Evolutionary conservation across 768 basidiomycete genomes (phyloP).

Genomic region (Boletales sp.): DNA sequence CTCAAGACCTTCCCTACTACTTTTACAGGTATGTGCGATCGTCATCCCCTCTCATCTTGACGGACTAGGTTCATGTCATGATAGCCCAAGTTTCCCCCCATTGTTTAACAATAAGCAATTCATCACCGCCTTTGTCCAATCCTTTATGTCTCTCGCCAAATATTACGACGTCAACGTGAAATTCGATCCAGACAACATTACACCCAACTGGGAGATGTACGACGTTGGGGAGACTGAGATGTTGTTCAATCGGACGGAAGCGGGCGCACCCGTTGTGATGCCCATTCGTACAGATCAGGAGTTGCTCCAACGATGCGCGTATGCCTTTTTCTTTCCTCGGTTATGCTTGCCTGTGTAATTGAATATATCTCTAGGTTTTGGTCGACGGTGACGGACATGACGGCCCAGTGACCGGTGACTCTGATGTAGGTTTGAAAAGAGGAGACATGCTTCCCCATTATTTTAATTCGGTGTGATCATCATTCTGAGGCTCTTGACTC

Average conservation of each 20-base stretch:
- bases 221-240: conserved; percentile 7
- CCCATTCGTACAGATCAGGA: conserved; percentile 2
- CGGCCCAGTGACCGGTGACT: no score
- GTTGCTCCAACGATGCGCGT: conserved; percentile 10
- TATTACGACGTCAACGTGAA: conserved; percentile 21
- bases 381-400: no score
- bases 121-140: conserved; percentile 24
- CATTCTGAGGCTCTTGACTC: no score
- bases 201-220: conserved; percentile 13
- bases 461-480: no score
- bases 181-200: conserved; percentile 13
- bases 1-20: conserved; percentile 37
- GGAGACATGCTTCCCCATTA: no score
- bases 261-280: background rate
- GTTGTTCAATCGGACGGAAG: conserved; percentile 12
- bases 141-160: conserved; percentile 23
- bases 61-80: no score
- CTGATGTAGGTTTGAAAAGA: no score
- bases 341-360: no score
- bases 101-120: conserved; percentile 27
- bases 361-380: no score
- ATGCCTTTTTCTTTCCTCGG: background rate
- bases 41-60: no score
- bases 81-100: conserved; percentile 3
- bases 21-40: conserved; percentile 26